Evolutionary conservation across 169 alveolate species (phyloP), one percentile per base, ranked within the genome.

Genomic region (Ichthyophthirius multifiliis): DNA sequence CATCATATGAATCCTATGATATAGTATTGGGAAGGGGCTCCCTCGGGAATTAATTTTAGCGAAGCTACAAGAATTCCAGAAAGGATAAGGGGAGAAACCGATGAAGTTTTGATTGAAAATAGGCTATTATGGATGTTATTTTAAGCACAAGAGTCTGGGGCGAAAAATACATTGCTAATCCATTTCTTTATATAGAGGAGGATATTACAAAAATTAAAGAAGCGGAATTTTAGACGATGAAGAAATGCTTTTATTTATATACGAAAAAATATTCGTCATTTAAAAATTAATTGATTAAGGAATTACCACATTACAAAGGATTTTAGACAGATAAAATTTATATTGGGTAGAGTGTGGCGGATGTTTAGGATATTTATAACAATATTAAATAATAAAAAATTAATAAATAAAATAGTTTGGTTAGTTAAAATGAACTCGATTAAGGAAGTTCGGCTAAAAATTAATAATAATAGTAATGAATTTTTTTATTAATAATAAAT

Each of bases 21-120:
- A 39, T 77, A 84, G 41, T 93, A 93, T 48, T 93, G 96, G 96
- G 82, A 76, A 15, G 95, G 91, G 13, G 94, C 96, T 30, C 96
- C 96, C 18, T 76, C 83, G 37, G 95, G 95, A 3, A 87, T 93
- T 15, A 93, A 86, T 62, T 86, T 73, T 73, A 46, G 91, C 7
- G 89, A 92, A 75, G 96, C 96, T 4, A 92, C 94, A 13, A 47
- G 83, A 47, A 84, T 92, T 5, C 96, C 96, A n/a, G 82, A 84
- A 5, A 80, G 92, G 65, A 79, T 82, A 13, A 81, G 77, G 34
- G 90, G 90, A 31, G 96, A 92, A 63, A 90, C 93, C 4, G 89
- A 87, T 76, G 96, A 92, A 77, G 88, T 90, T 89, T 88, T 88
- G 13, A 88, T 92, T 44, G 96, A 92, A 75, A 92, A 92, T 75